These are phyloP conservation scores for Euclidium syriacum DNA, from an alignment of 345 rosid genomes.

Conservation along the genomic window DNA sequence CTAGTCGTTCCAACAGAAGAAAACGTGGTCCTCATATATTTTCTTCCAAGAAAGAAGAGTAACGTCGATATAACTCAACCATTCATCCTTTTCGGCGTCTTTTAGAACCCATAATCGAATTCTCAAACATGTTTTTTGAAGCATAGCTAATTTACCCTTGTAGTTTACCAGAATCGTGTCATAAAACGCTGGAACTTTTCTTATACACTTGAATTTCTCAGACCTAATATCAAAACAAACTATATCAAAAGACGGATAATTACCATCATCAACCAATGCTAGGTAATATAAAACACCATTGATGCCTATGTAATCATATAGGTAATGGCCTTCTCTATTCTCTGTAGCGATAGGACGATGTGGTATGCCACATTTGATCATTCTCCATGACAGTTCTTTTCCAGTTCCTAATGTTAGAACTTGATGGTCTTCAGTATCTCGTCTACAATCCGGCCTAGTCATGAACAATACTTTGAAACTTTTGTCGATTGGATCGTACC, in stretches of 20 bases:
- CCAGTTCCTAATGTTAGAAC: background rate
- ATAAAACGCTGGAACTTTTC: too few relatives aligned
- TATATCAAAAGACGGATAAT: background rate
- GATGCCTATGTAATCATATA: conserved; percentile 8
- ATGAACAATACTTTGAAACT: background rate
- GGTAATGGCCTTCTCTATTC: background rate
- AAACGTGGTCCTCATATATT: background rate
- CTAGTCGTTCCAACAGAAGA: background rate
- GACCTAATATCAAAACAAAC: background rate
- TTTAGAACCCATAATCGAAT: conserved; percentile 5
- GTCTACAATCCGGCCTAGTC: too few relatives aligned
- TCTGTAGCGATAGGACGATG: background rate
- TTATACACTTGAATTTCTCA: background rate
- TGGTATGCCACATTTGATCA: background rate
- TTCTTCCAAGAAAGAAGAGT: background rate
- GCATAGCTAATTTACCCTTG: conserved; percentile 13
- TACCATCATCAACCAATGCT: background rate
- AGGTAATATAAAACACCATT: conserved; percentile 11
- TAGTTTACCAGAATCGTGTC: conserved; percentile 2
- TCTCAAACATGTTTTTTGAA: background rate
- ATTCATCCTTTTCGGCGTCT: background rate
- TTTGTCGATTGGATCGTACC: background rate
- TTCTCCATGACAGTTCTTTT: background rate
- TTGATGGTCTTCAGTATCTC: conserved; percentile 12
- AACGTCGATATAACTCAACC: background rate